Evolutionary conservation across 371 early-diverging fungal genomes (phyloP), one percentile per base, ranked within the genome.

Genomic region (Mucor mucedo): DNA sequence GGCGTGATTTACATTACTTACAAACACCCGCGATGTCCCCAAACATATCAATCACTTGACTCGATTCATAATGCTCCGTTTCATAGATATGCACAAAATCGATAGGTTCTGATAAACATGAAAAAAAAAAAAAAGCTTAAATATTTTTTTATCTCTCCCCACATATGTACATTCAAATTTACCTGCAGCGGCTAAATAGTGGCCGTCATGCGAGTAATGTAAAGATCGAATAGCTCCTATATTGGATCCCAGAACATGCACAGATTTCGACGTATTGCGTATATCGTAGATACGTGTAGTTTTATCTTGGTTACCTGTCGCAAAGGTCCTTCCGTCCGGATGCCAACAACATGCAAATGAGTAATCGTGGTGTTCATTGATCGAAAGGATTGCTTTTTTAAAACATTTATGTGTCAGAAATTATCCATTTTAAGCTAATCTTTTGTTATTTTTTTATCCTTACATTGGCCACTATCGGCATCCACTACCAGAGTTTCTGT

Each of bases 311-410:
- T 89, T 91, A 28, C 95, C 95, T 0, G 95, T 95, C 0, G 91
- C 94, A 53, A 95, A 68, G 21, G 80, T 72, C 6, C 73, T 75
- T 7, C 88, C 89, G 58, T 87, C 84, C 0, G 95, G 94, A 45
- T 89, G 89, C 87, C 93, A 92, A 10, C 90, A 86, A 57, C 91
- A 92, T 0, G 95, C 83, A 75, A 96, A 96, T 1, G 91, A 90
- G 66, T 80, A 92, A 61, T 93, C 95, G 30, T 79, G 65, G 49
- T 75, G 77, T 29, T 75, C 80, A 21, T 67, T 60, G 5, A 75
- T 60, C 5, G 41, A 33, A n/a, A 39, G 55, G 9, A 78, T 56
- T 5, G 59, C 72, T 76, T 4, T 35, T 6, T n/a, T n/a, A n/a
- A 1, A 35, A 21, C 21, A 21, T 21, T 21, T 21, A 21, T 21